Base-by-base conservation (phyloP, 306 rosid genomes). In the Ziziphus jujuba region DNA sequence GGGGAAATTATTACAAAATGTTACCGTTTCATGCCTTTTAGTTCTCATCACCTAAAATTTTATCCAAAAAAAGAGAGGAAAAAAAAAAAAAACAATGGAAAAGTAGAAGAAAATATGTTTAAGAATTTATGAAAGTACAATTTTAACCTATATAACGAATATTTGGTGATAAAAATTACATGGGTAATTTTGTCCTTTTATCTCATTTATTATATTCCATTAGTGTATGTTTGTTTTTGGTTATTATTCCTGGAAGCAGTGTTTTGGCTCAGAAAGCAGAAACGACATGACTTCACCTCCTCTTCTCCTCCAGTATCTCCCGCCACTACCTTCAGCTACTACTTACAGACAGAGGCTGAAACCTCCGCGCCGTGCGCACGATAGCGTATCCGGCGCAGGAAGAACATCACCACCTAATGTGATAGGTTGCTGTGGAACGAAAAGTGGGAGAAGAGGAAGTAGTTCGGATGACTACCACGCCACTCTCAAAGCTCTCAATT, bases 401-500 rank as follows among this genome's bases (percentile, higher is more conserved):
- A 65, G 73, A 60, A 25, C 62, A 19, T 54, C 73, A 25, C 63
- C 40, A 1, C 28, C 66, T 16, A 61, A 49, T 47, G 5, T 34
- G 11, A 19, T 75, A 61, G 68, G 68, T 64, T 86, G 85, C 44
- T 77, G 75, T 22, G 44, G 72, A 43, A 76, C 76, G 24, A 59
- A 78, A 49, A 38, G 64, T 56, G 70, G 48, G 61, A 61, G 58
- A 36, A 76, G 66, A 1, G 76, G 69, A 64, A 65, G 57, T n/a
- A 75, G 54, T 75, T 61, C 87, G 16, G 92, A 93, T 72, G 86
- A 83, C 62, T 90, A 83, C 80, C 83, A 88, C 69, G 80, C 79
- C 74, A 90, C 90, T 58, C 83, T 90, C 65, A 81, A 35, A 79
- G 96, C 97, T 80, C 98, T 93, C 75, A 88, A 88, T 77, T 90